Percentiles rank a stretch among this genome's conserved stretches.
phyloP scores from a whole-genome alignment of 2,329 filamentous ascomycete genomes.

The Cercospora zeae-maydis region DNA sequence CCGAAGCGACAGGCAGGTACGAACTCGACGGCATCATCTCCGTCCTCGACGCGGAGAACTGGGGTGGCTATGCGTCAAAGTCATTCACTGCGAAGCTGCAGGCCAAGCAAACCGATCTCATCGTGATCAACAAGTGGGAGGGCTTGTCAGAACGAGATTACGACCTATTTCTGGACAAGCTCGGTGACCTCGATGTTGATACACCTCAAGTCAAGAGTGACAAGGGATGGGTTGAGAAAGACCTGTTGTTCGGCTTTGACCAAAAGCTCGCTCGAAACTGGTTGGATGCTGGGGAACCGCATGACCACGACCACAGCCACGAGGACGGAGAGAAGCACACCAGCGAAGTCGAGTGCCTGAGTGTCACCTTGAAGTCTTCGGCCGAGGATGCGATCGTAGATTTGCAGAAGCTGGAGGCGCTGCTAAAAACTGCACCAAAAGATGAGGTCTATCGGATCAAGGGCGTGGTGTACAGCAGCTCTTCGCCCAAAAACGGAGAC shows the following conservation, averaged over 20 bases:
- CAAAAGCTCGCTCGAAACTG: slow-evolving; percentile 63
- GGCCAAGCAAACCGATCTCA: slow-evolving; percentile 82
- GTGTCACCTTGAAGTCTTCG: slow-evolving; percentile 58
- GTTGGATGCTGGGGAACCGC: slow-evolving; percentile 37
- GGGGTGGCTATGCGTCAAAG: slow-evolving; percentile 87
- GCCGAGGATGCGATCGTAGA: slow-evolving; percentile 52
- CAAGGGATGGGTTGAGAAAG: slow-evolving; percentile 71
- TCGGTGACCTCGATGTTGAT: slow-evolving; percentile 78
- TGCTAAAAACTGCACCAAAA: slow-evolving; percentile 74
- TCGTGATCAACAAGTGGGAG: slow-evolving; percentile 95
- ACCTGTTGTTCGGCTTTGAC: slow-evolving; percentile 83
- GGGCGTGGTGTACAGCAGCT: slow-evolving; percentile 54
- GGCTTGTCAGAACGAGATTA: slow-evolving; percentile 66
- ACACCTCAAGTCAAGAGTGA: slow-evolving; percentile 76
- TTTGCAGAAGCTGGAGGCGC: slow-evolving; percentile 57
- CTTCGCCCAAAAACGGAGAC: slow-evolving; percentile 40
- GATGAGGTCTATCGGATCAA: slow-evolving; percentile 98
- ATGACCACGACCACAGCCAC: slow-evolving; percentile 44
- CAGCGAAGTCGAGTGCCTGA: slow-evolving; percentile 85
- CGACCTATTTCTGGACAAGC: slow-evolving; percentile 71
- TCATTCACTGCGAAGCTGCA: slow-evolving; percentile 85
- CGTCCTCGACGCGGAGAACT: slow-evolving; percentile 93
- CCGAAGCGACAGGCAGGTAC: slow-evolving; percentile 66
- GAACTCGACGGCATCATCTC: slow-evolving; percentile 81
- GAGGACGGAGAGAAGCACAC: slow-evolving; percentile 58